These are phyloP conservation scores for Tylopilus intermedius DNA, from an alignment of 768 basidiomycete genomes.

Conservation along the genomic window DNA sequence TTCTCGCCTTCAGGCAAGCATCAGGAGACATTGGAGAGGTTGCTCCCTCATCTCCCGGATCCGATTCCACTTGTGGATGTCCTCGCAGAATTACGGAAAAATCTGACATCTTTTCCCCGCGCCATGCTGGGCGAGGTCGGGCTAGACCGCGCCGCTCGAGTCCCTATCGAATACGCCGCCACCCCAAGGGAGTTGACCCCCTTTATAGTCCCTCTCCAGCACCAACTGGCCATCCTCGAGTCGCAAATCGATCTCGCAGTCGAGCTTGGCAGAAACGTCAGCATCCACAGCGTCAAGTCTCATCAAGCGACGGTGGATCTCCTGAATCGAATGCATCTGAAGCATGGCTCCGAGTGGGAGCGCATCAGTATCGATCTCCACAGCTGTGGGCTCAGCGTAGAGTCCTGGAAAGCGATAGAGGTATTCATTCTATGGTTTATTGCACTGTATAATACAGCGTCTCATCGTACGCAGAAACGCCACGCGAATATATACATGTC, in stretches of 20 bases:
- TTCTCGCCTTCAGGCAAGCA: slow-evolving; percentile 45
- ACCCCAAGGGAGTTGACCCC: slow-evolving; percentile 58
- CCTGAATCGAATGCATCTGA: slow-evolving; percentile 53
- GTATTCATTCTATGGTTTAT: slow-evolving; percentile 34
- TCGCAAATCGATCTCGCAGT: slow-evolving; percentile 84
- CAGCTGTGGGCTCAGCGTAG: slow-evolving; percentile 78
- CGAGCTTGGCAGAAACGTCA: slow-evolving; percentile 70
- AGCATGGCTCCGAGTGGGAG: slow-evolving; percentile 54
- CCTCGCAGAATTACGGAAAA: slow-evolving; percentile 51
- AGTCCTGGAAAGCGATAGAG: slow-evolving; percentile 73
- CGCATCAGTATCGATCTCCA: slow-evolving; percentile 83
- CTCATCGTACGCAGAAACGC: slow-evolving; percentile 43
- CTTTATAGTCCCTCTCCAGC: slow-evolving; percentile 73
- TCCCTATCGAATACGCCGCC: slow-evolving; percentile 55
- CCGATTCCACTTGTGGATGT: slow-evolving; percentile 61
- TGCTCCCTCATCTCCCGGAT: slow-evolving; percentile 67
- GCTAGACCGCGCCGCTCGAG: slow-evolving; percentile 73
- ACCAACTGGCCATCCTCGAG: slow-evolving; percentile 78
- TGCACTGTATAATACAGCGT: neutral
- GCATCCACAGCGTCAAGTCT: slow-evolving; percentile 82
- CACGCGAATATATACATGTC: slow-evolving; percentile 83
- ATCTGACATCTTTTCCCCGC: slow-evolving; percentile 56
- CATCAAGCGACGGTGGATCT: slow-evolving; percentile 65
- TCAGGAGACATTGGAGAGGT: slow-evolving; percentile 43
- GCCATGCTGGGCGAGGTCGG: slow-evolving; percentile 95